Evolutionary conservation across 345 rosid genomes (phyloP).

Genomic region (Citrus australasica): DNA sequence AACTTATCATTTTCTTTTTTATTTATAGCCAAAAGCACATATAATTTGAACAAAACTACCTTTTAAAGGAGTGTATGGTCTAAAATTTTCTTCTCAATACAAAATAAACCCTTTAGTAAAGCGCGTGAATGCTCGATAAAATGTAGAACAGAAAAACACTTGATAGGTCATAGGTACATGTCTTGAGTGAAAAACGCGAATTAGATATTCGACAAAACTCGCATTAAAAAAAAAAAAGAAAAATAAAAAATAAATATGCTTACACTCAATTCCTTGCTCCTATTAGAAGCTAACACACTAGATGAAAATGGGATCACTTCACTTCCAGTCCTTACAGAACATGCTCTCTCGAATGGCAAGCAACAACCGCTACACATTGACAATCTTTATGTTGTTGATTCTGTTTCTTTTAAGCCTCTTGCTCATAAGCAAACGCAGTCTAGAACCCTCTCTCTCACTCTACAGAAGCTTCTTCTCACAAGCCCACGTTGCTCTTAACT

Average conservation of each 20-base stretch:
- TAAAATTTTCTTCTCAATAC: too few relatives aligned
- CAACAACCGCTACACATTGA: conserved; percentile 28
- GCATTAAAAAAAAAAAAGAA: too few relatives aligned
- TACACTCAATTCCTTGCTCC: not conserved
- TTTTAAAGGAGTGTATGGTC: too few relatives aligned
- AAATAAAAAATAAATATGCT: not conserved
- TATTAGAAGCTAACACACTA: not conserved
- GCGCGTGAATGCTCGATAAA: too few relatives aligned
- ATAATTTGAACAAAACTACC: too few relatives aligned
- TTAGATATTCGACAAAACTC: too few relatives aligned
- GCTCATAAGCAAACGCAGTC: conserved; percentile 45
- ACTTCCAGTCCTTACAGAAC: not conserved
- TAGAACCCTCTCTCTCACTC: conserved; percentile 44
- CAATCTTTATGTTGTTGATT: conserved; percentile 33
- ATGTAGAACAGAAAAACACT: too few relatives aligned
- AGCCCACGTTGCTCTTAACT: conserved; percentile 21
- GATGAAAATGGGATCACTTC: not conserved
- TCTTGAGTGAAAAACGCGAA: too few relatives aligned
- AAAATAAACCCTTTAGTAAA: too few relatives aligned
- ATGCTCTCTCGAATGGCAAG: not conserved
- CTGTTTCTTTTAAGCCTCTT: conserved; percentile 47
- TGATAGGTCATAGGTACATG: too few relatives aligned
- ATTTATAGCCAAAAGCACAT: too few relatives aligned
- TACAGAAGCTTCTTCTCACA: conserved; percentile 34
- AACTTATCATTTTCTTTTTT: too few relatives aligned